phyloP scores from a whole-genome alignment of 2,329 filamentous ascomycete species.

The Pestalotiopsis sp. region DNA sequence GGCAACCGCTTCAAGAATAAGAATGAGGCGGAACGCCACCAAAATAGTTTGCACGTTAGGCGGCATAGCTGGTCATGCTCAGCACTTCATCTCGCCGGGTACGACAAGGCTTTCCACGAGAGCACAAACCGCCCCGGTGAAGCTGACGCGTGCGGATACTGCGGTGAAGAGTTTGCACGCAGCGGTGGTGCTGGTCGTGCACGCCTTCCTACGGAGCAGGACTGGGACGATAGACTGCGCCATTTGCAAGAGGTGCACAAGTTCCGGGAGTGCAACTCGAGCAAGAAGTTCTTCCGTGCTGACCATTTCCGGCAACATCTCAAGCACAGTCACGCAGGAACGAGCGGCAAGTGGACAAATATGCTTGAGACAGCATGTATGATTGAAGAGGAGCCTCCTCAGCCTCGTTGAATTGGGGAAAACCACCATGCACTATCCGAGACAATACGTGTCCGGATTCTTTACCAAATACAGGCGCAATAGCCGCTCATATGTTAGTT shows the following conservation, averaged over 20 bases:
- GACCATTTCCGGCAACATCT: slow-evolving; percentile 98
- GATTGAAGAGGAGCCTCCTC: slow-evolving; percentile 78
- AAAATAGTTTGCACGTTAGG: slow-evolving; percentile 90
- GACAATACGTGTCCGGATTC: background rate
- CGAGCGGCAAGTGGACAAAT: slow-evolving; percentile 98
- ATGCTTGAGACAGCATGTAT: slow-evolving; percentile 97
- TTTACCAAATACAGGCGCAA: background rate
- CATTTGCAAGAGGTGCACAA: slow-evolving; percentile 94
- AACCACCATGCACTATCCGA: background rate
- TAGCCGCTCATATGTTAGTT: background rate
- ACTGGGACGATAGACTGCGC: slow-evolving; percentile 85
- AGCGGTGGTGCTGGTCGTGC: slow-evolving; percentile 45
- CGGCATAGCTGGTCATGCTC: slow-evolving; percentile 97
- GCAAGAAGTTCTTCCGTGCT: slow-evolving; percentile 96
- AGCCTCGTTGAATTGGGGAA: slow-evolving; percentile 36
- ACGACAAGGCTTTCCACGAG: slow-evolving; percentile 83
- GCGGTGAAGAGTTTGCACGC: slow-evolving; percentile 82
- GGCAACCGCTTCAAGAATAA: slow-evolving; percentile 98
- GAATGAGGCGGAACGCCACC: slow-evolving; percentile 94
- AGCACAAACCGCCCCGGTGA: slow-evolving; percentile 69
- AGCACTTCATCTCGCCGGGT: slow-evolving; percentile 66
- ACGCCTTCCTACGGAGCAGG: slow-evolving; percentile 68
- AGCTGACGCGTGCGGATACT: slow-evolving; percentile 89
- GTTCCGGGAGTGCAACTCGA: slow-evolving; percentile 96
- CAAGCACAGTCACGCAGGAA: slow-evolving; percentile 95